These are phyloP conservation scores for Solanum sitiens DNA, from an alignment of 257 asterid genomes.

Conservation along the genomic window DNA sequence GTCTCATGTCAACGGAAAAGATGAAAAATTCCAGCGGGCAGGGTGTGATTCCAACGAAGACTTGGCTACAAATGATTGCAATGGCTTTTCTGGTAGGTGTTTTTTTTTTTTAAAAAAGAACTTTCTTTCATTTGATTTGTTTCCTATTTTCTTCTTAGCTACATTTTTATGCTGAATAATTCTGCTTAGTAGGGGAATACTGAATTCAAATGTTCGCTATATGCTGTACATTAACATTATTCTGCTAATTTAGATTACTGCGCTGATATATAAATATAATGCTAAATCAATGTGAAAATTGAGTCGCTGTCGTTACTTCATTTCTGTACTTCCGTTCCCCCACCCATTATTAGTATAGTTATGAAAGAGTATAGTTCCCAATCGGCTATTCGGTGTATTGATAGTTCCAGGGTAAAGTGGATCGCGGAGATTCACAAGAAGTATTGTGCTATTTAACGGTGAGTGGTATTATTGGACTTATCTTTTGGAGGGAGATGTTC, in stretches of 20 bases:
- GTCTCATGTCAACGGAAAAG: conserved; percentile 22
- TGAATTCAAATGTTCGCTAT: background rate
- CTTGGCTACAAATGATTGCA: conserved; percentile 7
- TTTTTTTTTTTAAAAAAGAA: background rate
- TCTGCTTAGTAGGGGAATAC: background rate
- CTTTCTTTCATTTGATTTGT: background rate
- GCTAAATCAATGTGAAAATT: too few relatives aligned
- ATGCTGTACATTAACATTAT: background rate
- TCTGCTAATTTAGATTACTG: background rate
- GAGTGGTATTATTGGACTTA: too few relatives aligned
- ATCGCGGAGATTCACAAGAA: too few relatives aligned
- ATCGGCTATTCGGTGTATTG: too few relatives aligned
- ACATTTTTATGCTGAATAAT: background rate
- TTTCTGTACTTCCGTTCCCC: too few relatives aligned
- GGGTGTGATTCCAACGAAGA: conserved; percentile 19
- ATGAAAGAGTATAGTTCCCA: too few relatives aligned
- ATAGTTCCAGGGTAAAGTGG: too few relatives aligned
- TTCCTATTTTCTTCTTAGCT: background rate
- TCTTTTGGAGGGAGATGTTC: too few relatives aligned
- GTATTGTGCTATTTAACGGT: too few relatives aligned
- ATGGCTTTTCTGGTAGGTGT: conserved; percentile 28
- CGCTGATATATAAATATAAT: background rate
- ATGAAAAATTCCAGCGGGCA: conserved; percentile 3
- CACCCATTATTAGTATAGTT: too few relatives aligned
- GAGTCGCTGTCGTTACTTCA: too few relatives aligned